Conservation (phyloP, 2,329 filamentous ascomycete species). For the Talaromyces atroroseus region DNA sequence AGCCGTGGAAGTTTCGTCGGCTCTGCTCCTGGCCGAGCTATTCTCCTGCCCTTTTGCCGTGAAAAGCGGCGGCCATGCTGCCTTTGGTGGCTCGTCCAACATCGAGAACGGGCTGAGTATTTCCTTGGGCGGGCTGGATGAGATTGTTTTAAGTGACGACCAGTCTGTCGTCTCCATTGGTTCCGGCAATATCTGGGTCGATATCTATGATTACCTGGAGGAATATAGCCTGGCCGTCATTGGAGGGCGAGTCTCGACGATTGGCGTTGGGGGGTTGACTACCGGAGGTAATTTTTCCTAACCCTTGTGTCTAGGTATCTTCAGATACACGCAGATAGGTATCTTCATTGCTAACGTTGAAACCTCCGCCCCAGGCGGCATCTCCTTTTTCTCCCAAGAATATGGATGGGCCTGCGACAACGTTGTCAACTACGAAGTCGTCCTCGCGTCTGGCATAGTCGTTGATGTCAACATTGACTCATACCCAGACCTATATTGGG, state of each 20-base stretch:
- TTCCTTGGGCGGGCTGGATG: slow-evolving; percentile 27
- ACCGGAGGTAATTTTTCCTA: slow-evolving; percentile 19
- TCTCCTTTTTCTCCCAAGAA: slow-evolving; percentile 29
- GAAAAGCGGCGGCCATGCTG: slow-evolving; percentile 55
- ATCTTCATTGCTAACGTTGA: too few relatives aligned
- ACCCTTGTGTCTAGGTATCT: not conserved
- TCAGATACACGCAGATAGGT: too few relatives aligned
- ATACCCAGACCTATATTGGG: slow-evolving; percentile 37
- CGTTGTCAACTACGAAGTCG: slow-evolving; percentile 29
- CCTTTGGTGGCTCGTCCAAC: slow-evolving; percentile 38
- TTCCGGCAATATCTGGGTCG: slow-evolving; percentile 30
- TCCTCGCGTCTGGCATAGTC: slow-evolving; percentile 26
- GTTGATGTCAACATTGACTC: slow-evolving; percentile 26
- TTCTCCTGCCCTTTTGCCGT: slow-evolving; percentile 46
- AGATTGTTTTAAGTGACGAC: slow-evolving; percentile 24
- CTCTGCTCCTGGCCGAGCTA: slow-evolving; percentile 26
- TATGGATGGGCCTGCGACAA: slow-evolving; percentile 35
- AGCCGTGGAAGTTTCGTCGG: slow-evolving; percentile 26
- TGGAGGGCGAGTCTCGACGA: slow-evolving; percentile 27
- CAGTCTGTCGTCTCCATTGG: slow-evolving; percentile 25
- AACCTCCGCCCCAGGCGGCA: slow-evolving; percentile 28
- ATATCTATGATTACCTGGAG: slow-evolving; percentile 30
- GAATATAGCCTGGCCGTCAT: slow-evolving; percentile 27
- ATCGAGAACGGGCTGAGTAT: slow-evolving; percentile 28
- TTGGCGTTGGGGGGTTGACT: slow-evolving; percentile 25